Evolutionary conservation across 2,329 filamentous ascomycete species (phyloP), one percentile per base, ranked within the genome.

Genomic region (Clonostachys byssicola): DNA sequence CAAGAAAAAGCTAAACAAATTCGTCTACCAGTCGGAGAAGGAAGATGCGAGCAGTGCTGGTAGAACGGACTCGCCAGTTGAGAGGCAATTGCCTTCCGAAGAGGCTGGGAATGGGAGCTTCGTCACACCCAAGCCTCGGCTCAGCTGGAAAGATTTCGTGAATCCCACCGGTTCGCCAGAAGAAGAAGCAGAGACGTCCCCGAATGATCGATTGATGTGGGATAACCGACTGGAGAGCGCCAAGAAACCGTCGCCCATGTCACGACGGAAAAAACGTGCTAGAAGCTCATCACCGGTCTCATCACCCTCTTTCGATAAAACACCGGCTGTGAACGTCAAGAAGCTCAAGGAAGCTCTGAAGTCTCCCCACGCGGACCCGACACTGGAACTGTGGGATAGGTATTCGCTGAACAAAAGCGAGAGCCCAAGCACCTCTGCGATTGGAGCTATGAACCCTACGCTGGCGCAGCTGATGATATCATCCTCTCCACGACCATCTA

Each of bases 301-400:
- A 6, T 91, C 88, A 2, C 86, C 88, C 2, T 74, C 77, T 42
- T 51, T 65, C 14, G 68, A 77, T 13, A 56, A 65, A 6, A 67
- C 70, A 1, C 71, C 73, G 7, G 58, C 75, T 0, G 68, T 85
- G 51, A 81, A 87, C 55, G 66, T 84, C 38, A 77, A 81, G 56
- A 74, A 75, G 52, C 65, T 85, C 40, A 76, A 78, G 38, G 72
- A 77, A 46, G 72, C 80, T 1, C 64, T 88, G 40, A 83, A 78
- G 53, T 86, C 85, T 2, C 84, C 85, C 12, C 80, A 86, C 52
- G 77, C 83, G 34, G 87, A 92, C 57, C 85, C 88, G 36, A 86
- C 86, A 3, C 66, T 85, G 34, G 86, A 92, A 52, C 66, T 92
- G 3, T 92, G 88, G 88, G 88, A 87, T 55, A 82, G 86, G 45